A percentile compares a stretch with the other conserved stretches of the same genome.
Evolutionary conservation across 23 red algal species (phyloP).

Genomic region (Gracilaria vermiculophylla): DNA sequence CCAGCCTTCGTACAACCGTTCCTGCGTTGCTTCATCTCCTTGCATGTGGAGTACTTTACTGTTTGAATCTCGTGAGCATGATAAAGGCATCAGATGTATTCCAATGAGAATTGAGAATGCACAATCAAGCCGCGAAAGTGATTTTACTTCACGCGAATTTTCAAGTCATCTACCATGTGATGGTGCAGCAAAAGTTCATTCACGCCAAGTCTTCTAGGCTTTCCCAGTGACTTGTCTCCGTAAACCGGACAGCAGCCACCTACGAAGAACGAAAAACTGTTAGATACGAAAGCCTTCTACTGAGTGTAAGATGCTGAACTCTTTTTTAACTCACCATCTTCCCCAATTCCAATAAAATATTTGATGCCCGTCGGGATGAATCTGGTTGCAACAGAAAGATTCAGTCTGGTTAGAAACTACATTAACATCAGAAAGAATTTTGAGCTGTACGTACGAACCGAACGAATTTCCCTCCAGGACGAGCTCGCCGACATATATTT

Average conservation of each 20-base stretch:
- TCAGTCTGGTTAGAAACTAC: not conserved
- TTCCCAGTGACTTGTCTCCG: slow-evolving; percentile 21
- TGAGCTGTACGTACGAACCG: slow-evolving; percentile 39
- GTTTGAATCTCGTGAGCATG: too few species aligned
- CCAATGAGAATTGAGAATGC: too few species aligned
- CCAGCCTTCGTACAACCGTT: too few species aligned
- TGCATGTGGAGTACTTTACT: too few species aligned
- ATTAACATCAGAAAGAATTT: not conserved
- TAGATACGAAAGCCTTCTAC: not conserved
- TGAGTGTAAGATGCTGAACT: not conserved
- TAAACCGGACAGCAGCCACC: slow-evolving; percentile 54
- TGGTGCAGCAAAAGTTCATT: slow-evolving; percentile 72
- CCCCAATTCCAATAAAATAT: slow-evolving; percentile 58
- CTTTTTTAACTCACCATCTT: slow-evolving; percentile 32
- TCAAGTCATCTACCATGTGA: slow-evolving; percentile 64
- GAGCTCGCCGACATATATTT: slow-evolving; percentile 55
- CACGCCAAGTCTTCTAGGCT: slow-evolving; percentile 40
- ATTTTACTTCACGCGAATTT: slow-evolving; percentile 18
- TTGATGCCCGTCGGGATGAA: slow-evolving; percentile 70
- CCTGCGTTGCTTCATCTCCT: too few species aligned
- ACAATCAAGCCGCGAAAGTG: too few species aligned
- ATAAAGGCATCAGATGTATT: too few species aligned
- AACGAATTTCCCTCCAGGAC: slow-evolving; percentile 67
- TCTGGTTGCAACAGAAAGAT: not conserved
- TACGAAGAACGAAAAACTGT: not conserved